phyloP scores from a whole-genome alignment of 805 yeast genomes.

The Candida boidinii region DNA sequence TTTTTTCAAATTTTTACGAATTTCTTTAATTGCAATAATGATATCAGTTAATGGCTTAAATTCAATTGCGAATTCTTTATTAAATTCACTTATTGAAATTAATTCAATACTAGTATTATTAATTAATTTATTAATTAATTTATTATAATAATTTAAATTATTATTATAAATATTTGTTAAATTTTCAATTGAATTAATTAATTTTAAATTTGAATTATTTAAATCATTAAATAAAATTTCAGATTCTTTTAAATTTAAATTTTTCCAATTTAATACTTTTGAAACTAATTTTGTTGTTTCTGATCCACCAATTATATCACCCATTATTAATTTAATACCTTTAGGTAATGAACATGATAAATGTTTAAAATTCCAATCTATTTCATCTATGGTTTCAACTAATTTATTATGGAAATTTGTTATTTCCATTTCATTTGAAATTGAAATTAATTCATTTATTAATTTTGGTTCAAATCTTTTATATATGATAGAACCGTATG shows the following conservation, averaged over 20 bases:
- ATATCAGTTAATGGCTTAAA: slow-evolving; percentile 25
- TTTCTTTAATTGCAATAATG: slow-evolving; percentile 31
- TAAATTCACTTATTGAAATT: background rate
- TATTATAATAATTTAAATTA: slow-evolving; percentile 28
- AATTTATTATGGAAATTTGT: slow-evolving; percentile 22
- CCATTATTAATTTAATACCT: slow-evolving; percentile 70
- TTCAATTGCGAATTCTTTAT: slow-evolving; percentile 1
- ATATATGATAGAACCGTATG: slow-evolving; percentile 81
- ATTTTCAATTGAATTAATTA: slow-evolving; percentile 39
- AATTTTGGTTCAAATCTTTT: slow-evolving; percentile 59
- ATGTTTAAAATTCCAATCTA: slow-evolving; percentile 56
- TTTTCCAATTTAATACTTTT: slow-evolving; percentile 65
- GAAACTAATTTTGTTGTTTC: slow-evolving; percentile 89
- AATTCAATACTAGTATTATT: slow-evolving; percentile 9
- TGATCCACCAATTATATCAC: slow-evolving; percentile 88
- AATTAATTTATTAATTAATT: slow-evolving; percentile 13
- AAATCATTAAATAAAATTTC: slow-evolving; percentile 43
- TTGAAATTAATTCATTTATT: slow-evolving; percentile 20
- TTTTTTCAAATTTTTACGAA: slow-evolving; percentile 49
- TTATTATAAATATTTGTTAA: slow-evolving; percentile 26
- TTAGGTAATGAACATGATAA: slow-evolving; percentile 57
- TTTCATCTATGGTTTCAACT: slow-evolving; percentile 27
- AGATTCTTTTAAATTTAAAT: slow-evolving; percentile 41
- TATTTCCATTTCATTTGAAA: background rate
- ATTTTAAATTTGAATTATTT: slow-evolving; percentile 46